Conservation (phyloP, 192 early-diverging fungal species). For the Coemansia nantahalensis region DNA sequence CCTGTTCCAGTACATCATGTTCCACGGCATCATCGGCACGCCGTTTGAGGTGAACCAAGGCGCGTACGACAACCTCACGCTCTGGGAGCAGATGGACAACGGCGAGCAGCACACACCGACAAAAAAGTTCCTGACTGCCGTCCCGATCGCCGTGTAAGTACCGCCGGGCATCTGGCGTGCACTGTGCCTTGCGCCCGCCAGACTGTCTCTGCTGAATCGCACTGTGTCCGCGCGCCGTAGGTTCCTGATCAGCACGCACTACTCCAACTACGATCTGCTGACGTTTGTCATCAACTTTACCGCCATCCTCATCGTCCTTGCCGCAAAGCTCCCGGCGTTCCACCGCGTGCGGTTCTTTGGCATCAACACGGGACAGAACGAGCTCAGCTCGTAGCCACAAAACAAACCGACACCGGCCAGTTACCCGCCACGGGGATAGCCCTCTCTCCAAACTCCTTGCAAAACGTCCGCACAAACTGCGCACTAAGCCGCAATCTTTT, state of each 20-base stretch:
- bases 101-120: slow-evolving; percentile 97
- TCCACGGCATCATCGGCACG: slow-evolving; percentile 95
- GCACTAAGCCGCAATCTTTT: slow-evolving; percentile 37
- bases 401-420: too few relatives aligned
- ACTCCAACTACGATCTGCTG: slow-evolving; percentile 89
- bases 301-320: slow-evolving; percentile 76
- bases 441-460: too few relatives aligned
- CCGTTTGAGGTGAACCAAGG: slow-evolving; percentile 94
- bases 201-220: too few relatives aligned
- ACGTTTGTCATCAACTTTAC: slow-evolving; percentile 91
- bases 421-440: too few relatives aligned
- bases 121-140: slow-evolving; percentile 94
- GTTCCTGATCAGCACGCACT: slow-evolving; percentile 93
- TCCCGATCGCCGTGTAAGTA: slow-evolving; percentile 93
- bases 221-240: slow-evolving; percentile 14
- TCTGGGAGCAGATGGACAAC: slow-evolving; percentile 99
- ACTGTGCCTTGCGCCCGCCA: too few relatives aligned
- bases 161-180: too few relatives aligned
- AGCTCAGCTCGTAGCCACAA: too few relatives aligned
- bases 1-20: slow-evolving; percentile 94
- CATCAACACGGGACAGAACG: slow-evolving; percentile 69
- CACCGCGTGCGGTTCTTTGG: slow-evolving; percentile 93
- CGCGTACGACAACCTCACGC: slow-evolving; percentile 86
- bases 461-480: too few relatives aligned
- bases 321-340: slow-evolving; percentile 90